These are phyloP conservation scores for Metarhizium album DNA, from an alignment of 2,329 filamentous ascomycete species.

Conservation along the genomic window DNA sequence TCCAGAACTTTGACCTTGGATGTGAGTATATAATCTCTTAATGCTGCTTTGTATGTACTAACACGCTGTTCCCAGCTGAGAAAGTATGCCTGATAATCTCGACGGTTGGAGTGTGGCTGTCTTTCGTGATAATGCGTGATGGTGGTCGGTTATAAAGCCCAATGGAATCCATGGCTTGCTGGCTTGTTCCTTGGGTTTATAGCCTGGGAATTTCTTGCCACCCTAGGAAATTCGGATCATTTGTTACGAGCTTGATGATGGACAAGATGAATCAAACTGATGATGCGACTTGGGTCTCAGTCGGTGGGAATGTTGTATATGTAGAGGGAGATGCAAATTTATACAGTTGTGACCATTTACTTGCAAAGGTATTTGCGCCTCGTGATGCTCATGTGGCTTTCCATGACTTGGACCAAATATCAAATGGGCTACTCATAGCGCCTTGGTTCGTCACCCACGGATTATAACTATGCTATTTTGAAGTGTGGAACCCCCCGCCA, in stretches of 20 bases:
- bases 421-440: neutral
- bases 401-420: neutral
- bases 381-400: neutral
- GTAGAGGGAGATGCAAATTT: neutral
- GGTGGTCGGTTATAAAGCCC: no score
- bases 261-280: neutral
- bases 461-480: no score
- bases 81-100: neutral
- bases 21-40: slow-evolving; percentile 50
- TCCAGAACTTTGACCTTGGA: slow-evolving; percentile 87
- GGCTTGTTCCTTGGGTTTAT: neutral
- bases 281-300: neutral
- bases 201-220: neutral
- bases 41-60: neutral
- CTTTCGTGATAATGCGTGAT: no score
- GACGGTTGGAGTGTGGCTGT: neutral
- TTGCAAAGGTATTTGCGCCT: neutral
- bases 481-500: no score
- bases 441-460: no score
- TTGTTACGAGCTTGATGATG: neutral
- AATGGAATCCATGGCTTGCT: no score
- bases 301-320: neutral
- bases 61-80: neutral
- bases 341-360: neutral
- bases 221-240: neutral